phyloP scores from a whole-genome alignment of 2,329 filamentous ascomycete genomes.

The Calonectria ilicicola region DNA sequence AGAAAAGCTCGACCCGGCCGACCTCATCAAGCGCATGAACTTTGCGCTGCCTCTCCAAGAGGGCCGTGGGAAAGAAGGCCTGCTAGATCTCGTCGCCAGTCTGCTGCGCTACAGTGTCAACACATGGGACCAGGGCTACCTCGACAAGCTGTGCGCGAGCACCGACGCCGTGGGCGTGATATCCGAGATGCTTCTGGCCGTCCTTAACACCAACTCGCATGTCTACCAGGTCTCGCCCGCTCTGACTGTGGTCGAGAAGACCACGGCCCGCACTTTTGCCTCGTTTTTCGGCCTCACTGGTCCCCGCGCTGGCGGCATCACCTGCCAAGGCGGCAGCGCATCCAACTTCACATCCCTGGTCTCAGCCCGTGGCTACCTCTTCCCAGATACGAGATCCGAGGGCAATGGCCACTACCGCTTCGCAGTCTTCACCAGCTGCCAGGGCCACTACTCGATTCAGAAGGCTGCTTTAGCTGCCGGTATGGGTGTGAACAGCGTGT shows the following conservation, averaged over 20 bases:
- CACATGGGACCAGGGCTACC: slow-evolving; percentile 96
- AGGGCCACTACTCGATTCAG: slow-evolving; percentile 94
- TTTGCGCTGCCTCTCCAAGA: slow-evolving; percentile 67
- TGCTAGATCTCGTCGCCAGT: slow-evolving; percentile 77
- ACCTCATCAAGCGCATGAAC: slow-evolving; percentile 65
- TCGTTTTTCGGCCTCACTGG: slow-evolving; percentile 80
- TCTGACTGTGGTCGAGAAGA: slow-evolving; percentile 88
- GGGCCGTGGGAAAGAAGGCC: slow-evolving; percentile 76
- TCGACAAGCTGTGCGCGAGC: slow-evolving; percentile 93
- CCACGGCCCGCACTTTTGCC: slow-evolving; percentile 79
- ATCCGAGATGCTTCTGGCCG: slow-evolving; percentile 84
- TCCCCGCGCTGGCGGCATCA: slow-evolving; percentile 78
- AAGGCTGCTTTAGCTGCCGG: slow-evolving; percentile 93
- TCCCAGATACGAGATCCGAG: slow-evolving; percentile 78
- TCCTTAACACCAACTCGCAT: slow-evolving; percentile 92
- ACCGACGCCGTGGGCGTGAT: slow-evolving; percentile 88
- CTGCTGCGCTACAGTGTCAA: slow-evolving; percentile 93
- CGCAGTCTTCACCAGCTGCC: slow-evolving; percentile 86
- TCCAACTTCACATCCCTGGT: slow-evolving; percentile 89
- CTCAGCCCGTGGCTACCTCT: slow-evolving; percentile 87
- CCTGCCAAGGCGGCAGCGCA: slow-evolving; percentile 84
- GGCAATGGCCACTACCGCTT: slow-evolving; percentile 78
- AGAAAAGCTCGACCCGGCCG: slow-evolving; percentile 69
- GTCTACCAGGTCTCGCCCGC: slow-evolving; percentile 95
- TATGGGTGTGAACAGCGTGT: slow-evolving; percentile 80